Conservation (phyloP, 2,329 filamentous ascomycete species). For the Monosporascus sp. region DNA sequence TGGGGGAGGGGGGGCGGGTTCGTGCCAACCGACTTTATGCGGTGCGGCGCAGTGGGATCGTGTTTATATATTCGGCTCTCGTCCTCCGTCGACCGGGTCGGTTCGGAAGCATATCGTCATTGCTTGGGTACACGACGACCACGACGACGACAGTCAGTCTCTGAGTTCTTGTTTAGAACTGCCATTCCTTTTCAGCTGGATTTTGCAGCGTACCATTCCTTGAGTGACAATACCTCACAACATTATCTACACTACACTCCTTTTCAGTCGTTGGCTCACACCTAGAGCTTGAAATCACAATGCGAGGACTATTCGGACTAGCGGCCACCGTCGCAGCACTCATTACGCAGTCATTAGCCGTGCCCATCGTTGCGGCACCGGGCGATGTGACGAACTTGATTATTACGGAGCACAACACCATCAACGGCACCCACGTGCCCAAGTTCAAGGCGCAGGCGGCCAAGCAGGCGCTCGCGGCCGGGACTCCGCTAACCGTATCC, state of each 20-base stretch:
- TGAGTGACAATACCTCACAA: too few species aligned
- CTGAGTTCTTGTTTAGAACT: neutral
- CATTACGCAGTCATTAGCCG: slow-evolving; percentile 24
- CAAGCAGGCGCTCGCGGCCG: neutral
- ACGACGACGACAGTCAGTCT: neutral
- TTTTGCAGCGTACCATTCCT: neutral
- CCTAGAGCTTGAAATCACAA: slow-evolving; percentile 3
- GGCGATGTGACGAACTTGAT: slow-evolving; percentile 27
- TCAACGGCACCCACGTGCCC: slow-evolving; percentile 29
- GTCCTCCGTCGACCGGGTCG: too few species aligned
- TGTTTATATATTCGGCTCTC: neutral
- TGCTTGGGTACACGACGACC: neutral
- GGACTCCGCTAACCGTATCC: slow-evolving; percentile 18
- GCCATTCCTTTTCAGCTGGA: neutral
- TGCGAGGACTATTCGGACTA: slow-evolving; percentile 20
- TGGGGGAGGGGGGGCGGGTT: too few species aligned
- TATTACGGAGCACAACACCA: slow-evolving; percentile 32
- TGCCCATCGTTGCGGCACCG: slow-evolving; percentile 25
- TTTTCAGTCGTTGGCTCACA: neutral
- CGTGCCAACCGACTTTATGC: too few species aligned
- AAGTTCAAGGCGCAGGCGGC: neutral
- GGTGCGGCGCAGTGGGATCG: too few species aligned
- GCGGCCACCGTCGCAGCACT: slow-evolving; percentile 18
- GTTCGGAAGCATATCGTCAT: neutral
- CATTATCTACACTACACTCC: neutral